Base-by-base conservation (phyloP, 768 basidiomycete genomes). In the Lactifluus hygrophoroides region DNA sequence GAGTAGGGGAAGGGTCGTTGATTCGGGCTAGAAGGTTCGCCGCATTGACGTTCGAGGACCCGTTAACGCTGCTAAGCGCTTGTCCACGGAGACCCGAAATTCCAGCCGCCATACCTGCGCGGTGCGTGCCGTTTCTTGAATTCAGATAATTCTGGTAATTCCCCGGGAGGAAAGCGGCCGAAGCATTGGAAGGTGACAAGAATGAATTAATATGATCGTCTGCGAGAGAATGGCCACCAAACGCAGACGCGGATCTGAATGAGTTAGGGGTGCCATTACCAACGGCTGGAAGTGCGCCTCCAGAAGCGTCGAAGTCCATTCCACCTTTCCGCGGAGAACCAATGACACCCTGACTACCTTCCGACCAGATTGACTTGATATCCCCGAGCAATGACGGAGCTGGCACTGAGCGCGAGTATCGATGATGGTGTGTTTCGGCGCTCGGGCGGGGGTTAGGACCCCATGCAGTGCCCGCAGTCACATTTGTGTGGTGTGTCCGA, bases 371-470 rank as follows among this genome's bases (percentile, higher is more conserved):
- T 16, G 84, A 86, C 53, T 80, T 81, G 60, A 90, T 80, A 57
- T 90, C 86, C 23, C 86, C 84, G 16, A 92, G 71, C 10, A 90
- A 74, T 0, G 86, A 82, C 0, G 86, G 81, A 0, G 90, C 86
- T 14, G 90, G 89, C 0, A 92, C 90, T 0, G 87, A 89, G 38
- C 85, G 83, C 16, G 88, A 90, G 67, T 91, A 86, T n/a, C 86
- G 80, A 65, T 91, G 88, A 42, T 78, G 80, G 32, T 60, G 67
- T 19, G 67, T 69, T 55, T 67, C 71, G 56, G 54, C 60, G 53
- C 54, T 63, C 45, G 66, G 65, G 8, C 64, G 66, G 51, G 61
- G 64, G 10, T 53, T 61, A 1, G 66, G 64, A 37, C 51, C 67
- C 57, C 50, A 66, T 25, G 44, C 37, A 8, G 51, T 14, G 19